Percentiles rank a stretch among this genome's conserved stretches.
Evolutionary conservation across 2,329 filamentous ascomycete genomes (phyloP).

Genomic region (Hypoxylon sp.): DNA sequence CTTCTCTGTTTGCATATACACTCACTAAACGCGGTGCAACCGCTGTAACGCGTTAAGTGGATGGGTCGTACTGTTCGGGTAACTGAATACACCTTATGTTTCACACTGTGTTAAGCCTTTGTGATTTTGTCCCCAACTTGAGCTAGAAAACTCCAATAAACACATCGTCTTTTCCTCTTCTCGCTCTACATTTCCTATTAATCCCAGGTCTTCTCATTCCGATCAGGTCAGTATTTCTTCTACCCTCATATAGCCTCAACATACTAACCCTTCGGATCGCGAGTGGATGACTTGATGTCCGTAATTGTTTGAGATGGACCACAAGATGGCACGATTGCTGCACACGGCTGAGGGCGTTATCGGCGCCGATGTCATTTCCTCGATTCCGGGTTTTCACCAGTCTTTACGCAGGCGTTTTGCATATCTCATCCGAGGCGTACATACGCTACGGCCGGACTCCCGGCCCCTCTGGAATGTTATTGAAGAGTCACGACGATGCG

Average conservation of each 20-base stretch:
- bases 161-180: too few species aligned
- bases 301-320: conserved; percentile 45
- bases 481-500: conserved; percentile 47
- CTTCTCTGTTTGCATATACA: not conserved
- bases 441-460: conserved; percentile 46
- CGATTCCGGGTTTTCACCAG: conserved; percentile 45
- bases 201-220: too few species aligned
- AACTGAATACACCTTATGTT: too few species aligned
- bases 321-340: conserved; percentile 46
- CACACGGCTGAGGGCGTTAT: conserved; percentile 45
- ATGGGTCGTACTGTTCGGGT: not conserved
- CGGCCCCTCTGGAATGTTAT: conserved; percentile 46
- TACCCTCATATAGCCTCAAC: too few species aligned
- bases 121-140: too few species aligned
- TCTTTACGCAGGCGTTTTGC: conserved; percentile 46
- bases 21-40: not conserved
- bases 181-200: too few species aligned
- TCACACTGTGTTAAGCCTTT: too few species aligned
- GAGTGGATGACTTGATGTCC: conserved; percentile 43
- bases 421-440: conserved; percentile 43
- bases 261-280: conserved; percentile 44
- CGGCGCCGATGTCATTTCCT: conserved; percentile 44
- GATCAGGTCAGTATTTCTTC: too few species aligned
- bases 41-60: conserved; percentile 1
- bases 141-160: too few species aligned